Percentiles rank a stretch among this genome's conserved stretches.
Conservation (phyloP, 257 asterid genomes). For the Ajuga chamaepitys region DNA sequence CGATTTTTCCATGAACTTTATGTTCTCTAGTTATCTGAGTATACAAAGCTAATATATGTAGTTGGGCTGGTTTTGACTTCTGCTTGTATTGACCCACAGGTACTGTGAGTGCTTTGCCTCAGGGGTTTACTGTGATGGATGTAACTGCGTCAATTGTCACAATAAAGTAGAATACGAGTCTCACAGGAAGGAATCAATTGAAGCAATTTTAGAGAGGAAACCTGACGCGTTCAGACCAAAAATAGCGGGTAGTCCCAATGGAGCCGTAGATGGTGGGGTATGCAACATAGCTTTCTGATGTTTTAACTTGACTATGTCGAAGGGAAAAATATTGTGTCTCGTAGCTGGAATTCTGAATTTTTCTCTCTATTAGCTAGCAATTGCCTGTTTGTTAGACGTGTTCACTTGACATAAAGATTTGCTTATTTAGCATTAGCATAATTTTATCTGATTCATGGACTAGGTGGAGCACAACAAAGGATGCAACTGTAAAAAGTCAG, state of each 20-base stretch:
- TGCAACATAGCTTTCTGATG: conserved; percentile 17
- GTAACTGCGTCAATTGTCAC: conserved; percentile 55
- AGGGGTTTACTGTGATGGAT: conserved; percentile 60
- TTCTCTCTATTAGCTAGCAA: neutral
- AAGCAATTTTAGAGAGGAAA: conserved; percentile 44
- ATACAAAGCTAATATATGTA: neutral
- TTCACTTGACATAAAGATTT: neutral
- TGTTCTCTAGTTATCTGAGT: neutral
- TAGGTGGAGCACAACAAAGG: conserved; percentile 68
- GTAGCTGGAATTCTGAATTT: neutral
- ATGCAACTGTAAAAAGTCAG: conserved; percentile 68
- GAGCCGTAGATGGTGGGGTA: conserved; percentile 44
- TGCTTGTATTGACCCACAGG: conserved; percentile 33
- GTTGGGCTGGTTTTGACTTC: conserved; percentile 3
- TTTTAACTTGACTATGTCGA: too few relatives aligned
- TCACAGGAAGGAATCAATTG: conserved; percentile 41
- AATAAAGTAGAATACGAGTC: conserved; percentile 42
- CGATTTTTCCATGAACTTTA: neutral
- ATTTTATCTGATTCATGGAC: conserved; percentile 12
- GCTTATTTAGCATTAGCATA: neutral
- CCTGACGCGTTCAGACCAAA: conserved; percentile 66
- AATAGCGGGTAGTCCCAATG: conserved; percentile 48
- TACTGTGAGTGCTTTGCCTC: conserved; percentile 75
- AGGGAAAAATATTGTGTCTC: neutral
- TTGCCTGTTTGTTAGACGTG: neutral